These are phyloP conservation scores for Helicostylum pulchrum DNA, from an alignment of 192 early-diverging fungal genomes.

Conservation along the genomic window DNA sequence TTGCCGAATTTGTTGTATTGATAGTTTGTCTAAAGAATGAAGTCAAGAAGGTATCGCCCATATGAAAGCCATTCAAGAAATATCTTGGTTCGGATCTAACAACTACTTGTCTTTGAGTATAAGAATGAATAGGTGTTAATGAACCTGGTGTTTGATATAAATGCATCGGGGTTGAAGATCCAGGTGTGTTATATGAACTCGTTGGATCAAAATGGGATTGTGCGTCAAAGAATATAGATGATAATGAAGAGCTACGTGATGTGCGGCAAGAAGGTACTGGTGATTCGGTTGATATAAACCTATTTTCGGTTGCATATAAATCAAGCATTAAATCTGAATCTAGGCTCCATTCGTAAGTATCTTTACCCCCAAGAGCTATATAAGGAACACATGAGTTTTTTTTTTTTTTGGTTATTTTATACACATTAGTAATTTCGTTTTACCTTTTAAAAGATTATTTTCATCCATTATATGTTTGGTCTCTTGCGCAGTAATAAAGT, in stretches of 20 bases:
- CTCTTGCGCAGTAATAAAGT: slow-evolving; percentile 30
- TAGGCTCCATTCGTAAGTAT: slow-evolving; percentile 31
- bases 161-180: not conserved
- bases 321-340: slow-evolving; percentile 26
- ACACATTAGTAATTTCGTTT: not conserved
- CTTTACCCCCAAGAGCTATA: slow-evolving; percentile 31
- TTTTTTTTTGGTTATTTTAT: not conserved
- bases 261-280: not conserved
- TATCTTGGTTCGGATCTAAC: slow-evolving; percentile 6
- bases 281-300: not conserved
- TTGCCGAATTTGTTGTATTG: not conserved
- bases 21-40: slow-evolving; percentile 13
- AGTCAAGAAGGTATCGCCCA: slow-evolving; percentile 25
- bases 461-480: slow-evolving; percentile 20
- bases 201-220: not conserved
- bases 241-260: slow-evolving; percentile 5
- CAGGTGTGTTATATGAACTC: not conserved
- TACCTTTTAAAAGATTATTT: slow-evolving; percentile 33
- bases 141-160: slow-evolving; percentile 12
- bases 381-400: not conserved
- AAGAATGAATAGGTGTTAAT: slow-evolving; percentile 3
- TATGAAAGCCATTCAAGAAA: slow-evolving; percentile 23
- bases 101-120: not conserved
- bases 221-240: slow-evolving; percentile 21
- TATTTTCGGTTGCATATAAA: slow-evolving; percentile 13